Conservation (phyloP, 2,329 filamentous ascomycete genomes). For the Microsporum canis region DNA sequence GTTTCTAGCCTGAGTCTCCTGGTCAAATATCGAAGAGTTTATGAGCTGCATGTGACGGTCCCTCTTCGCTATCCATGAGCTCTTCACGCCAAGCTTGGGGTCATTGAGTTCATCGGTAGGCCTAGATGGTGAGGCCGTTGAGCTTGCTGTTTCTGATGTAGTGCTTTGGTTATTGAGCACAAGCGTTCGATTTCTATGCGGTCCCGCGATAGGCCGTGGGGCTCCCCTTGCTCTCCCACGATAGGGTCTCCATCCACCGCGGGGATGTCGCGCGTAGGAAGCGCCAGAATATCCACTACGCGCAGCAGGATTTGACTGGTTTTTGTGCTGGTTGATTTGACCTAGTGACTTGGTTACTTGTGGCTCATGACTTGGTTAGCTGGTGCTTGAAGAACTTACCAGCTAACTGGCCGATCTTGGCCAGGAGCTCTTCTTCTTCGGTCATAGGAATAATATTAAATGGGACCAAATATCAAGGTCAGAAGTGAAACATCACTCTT, state of each 20-base stretch:
- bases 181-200: constrained; percentile 49
- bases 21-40: constrained; percentile 66
- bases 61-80: constrained; percentile 58
- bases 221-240: constrained; percentile 31
- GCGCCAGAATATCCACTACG: constrained; percentile 19
- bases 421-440: constrained; percentile 45
- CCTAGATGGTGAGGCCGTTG: constrained; percentile 19
- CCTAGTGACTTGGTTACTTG: constrained; percentile 36
- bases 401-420: constrained; percentile 46
- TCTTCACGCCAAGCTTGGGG: constrained; percentile 20
- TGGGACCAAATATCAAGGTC: not conserved
- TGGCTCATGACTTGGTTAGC: constrained; percentile 23
- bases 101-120: constrained; percentile 23
- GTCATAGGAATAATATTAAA: constrained; percentile 27
- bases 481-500: not conserved
- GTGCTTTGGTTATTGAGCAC: constrained; percentile 46
- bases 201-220: constrained; percentile 25
- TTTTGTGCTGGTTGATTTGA: constrained; percentile 71
- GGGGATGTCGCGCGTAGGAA: constrained; percentile 17
- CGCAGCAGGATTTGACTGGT: constrained; percentile 30
- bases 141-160: constrained; percentile 17
- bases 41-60: constrained; percentile 74
- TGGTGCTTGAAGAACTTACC: constrained; percentile 33
- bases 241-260: constrained; percentile 36
- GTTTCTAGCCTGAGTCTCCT: constrained; percentile 55